A percentile compares a stretch with the other conserved stretches of the same genome.
phyloP scores from a whole-genome alignment of 2,329 filamentous ascomycete genomes.

The Colletotrichum aenigma region DNA sequence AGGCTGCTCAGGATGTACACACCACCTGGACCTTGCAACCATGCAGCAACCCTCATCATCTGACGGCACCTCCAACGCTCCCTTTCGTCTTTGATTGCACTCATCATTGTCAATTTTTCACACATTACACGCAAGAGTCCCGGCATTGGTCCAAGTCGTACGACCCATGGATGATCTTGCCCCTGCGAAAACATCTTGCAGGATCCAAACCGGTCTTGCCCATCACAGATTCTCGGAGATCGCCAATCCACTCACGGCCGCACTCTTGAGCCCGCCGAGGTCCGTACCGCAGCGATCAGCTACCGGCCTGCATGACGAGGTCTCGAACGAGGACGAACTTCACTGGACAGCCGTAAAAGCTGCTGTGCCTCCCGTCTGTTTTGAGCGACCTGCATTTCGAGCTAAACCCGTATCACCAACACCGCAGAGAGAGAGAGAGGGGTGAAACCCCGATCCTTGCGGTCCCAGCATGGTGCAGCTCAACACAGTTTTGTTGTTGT shows the following conservation, averaged over 20 bases:
- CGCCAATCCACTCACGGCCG: not conserved
- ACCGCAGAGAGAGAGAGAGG: not conserved
- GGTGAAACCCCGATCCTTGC: not conserved
- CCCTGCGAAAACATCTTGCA: slow-evolving; percentile 4
- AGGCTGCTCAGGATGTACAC: slow-evolving; percentile 8
- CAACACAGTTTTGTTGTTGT: slow-evolving; percentile 4
- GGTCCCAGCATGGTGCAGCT: slow-evolving; percentile 1
- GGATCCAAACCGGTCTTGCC: not conserved
- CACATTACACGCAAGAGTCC: not conserved
- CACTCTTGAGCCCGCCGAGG: not conserved
- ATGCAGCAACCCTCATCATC: slow-evolving; percentile 15
- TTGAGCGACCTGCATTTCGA: slow-evolving; percentile 16
- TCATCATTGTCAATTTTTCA: not conserved
- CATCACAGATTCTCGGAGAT: slow-evolving; percentile 9
- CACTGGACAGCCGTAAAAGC: not conserved
- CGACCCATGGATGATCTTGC: slow-evolving; percentile 9
- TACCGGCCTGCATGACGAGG: not conserved
- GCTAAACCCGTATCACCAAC: slow-evolving; percentile 16
- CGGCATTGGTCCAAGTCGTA: slow-evolving; percentile 8
- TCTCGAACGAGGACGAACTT: not conserved
- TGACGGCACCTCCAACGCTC: not conserved
- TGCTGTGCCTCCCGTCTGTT: slow-evolving; percentile 13
- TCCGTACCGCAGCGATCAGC: slow-evolving; percentile 16
- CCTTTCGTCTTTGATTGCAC: not conserved
- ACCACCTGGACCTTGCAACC: slow-evolving; percentile 2